Evolutionary conservation across 1,284 basidiomycete genomes (phyloP).

Genomic region (Sphaerobolus stellatus): DNA sequence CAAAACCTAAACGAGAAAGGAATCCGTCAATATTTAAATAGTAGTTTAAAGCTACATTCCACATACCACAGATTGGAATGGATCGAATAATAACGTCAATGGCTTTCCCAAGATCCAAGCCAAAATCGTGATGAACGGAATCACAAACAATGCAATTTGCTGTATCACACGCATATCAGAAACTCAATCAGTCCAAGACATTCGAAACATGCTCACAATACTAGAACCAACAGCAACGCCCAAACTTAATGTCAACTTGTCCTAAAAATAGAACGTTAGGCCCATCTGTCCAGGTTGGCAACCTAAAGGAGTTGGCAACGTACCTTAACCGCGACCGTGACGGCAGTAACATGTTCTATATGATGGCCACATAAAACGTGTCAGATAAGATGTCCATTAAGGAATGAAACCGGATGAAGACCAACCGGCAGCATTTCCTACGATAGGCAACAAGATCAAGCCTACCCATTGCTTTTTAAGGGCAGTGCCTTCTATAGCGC

Average conservation of each 20-base stretch:
- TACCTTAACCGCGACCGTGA: conserved; percentile 81
- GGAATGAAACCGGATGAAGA: conserved; percentile 8
- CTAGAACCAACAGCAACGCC: conserved; percentile 89
- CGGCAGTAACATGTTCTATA: conserved; percentile 81
- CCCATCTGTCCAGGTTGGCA: conserved; percentile 24
- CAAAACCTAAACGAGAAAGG: conserved; percentile 34
- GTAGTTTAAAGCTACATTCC: conserved; percentile 34
- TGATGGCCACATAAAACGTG: neutral
- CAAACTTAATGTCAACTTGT: conserved; percentile 71
- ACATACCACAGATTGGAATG: conserved; percentile 62
- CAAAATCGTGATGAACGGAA: conserved; percentile 60
- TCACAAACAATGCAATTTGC: conserved; percentile 87
- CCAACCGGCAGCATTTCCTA: conserved; percentile 79
- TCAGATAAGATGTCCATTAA: neutral
- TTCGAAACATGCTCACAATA: conserved; percentile 55
- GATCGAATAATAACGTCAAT: conserved; percentile 63
- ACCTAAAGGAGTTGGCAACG: conserved; percentile 31
- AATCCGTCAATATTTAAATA: conserved; percentile 28
- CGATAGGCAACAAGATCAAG: conserved; percentile 84
- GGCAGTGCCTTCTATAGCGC: conserved; percentile 47
- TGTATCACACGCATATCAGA: conserved; percentile 25
- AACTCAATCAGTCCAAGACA: conserved; percentile 8
- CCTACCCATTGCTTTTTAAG: conserved; percentile 81
- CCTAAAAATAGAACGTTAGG: conserved; percentile 26
- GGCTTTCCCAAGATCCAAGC: conserved; percentile 68